Evolutionary conservation across 2,329 filamentous ascomycete genomes (phyloP).

Genomic region (Epichloe aotearoae): DNA sequence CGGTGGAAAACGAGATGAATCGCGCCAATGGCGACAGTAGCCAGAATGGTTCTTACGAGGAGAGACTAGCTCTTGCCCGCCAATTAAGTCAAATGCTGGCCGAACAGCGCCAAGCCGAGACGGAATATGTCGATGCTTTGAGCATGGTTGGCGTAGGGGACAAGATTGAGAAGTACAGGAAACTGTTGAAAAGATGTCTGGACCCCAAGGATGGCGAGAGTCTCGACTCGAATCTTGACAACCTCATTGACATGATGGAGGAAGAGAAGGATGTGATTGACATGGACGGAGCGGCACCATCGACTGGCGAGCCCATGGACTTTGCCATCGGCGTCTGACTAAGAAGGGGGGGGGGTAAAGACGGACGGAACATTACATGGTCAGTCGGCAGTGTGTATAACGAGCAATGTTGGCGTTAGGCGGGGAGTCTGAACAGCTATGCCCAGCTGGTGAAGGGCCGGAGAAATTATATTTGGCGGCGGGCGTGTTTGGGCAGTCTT

Average conservation of each 20-base stretch:
- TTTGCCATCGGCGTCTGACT: conserved; percentile 7
- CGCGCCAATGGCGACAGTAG: conserved; percentile 34
- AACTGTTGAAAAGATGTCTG: conserved; percentile 54
- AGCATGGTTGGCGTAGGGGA: conserved; percentile 58
- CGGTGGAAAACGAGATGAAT: conserved; percentile 36
- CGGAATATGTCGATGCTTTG: conserved; percentile 55
- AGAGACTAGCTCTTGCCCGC: conserved; percentile 43
- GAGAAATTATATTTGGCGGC: neutral
- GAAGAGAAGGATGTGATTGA: conserved; percentile 39
- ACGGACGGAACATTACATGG: neutral
- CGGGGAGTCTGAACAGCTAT: neutral
- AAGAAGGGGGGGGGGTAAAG: neutral
- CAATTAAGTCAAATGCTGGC: conserved; percentile 42
- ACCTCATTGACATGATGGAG: conserved; percentile 49
- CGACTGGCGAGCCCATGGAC: conserved; percentile 20
- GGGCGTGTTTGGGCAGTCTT: neutral
- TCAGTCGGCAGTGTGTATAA: neutral
- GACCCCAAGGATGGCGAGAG: conserved; percentile 53
- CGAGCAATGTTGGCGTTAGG: neutral
- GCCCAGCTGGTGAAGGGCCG: neutral
- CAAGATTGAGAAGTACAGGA: conserved; percentile 60
- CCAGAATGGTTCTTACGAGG: conserved; percentile 34
- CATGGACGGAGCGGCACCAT: conserved; percentile 17
- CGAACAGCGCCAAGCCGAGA: conserved; percentile 49
- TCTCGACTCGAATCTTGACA: conserved; percentile 51